A percentile compares a stretch with the other conserved stretches of the same genome.
Evolutionary conservation across 1,284 basidiomycete species (phyloP).

Genomic region (Tylopilus sp.): DNA sequence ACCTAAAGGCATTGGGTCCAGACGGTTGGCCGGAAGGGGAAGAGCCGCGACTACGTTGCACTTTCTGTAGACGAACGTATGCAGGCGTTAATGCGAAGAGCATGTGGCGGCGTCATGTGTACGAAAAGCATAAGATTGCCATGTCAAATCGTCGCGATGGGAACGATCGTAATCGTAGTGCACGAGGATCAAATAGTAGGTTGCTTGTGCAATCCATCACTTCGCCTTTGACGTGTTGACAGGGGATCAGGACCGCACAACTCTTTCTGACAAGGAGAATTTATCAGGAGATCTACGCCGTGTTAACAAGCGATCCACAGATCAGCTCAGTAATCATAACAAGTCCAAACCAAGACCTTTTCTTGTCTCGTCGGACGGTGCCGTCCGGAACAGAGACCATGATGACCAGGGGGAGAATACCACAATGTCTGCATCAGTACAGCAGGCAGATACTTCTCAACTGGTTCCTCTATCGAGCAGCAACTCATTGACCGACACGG

Average conservation of each 20-base stretch:
- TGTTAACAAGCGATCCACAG: slow-evolving; percentile 23
- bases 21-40: slow-evolving; percentile 75
- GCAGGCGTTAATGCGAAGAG: slow-evolving; percentile 82
- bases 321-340: slow-evolving; percentile 13
- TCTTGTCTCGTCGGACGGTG: slow-evolving; percentile 21
- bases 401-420: slow-evolving; percentile 13
- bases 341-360: slow-evolving; percentile 24
- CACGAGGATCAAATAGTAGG: slow-evolving; percentile 65
- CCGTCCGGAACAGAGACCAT: slow-evolving; percentile 11
- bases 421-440: slow-evolving; percentile 8
- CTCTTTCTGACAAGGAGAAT: slow-evolving; percentile 35
- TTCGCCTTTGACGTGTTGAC: slow-evolving; percentile 21
- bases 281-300: slow-evolving; percentile 33
- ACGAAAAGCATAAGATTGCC: slow-evolving; percentile 82
- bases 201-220: background rate
- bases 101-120: slow-evolving; percentile 83
- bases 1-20: slow-evolving; percentile 58
- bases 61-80: slow-evolving; percentile 76
- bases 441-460: slow-evolving; percentile 19
- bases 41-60: slow-evolving; percentile 73
- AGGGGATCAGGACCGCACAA: slow-evolving; percentile 35
- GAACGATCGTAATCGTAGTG: slow-evolving; percentile 52
- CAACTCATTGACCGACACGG: background rate
- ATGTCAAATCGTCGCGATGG: slow-evolving; percentile 79
- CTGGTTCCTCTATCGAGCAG: slow-evolving; percentile 12